Percentiles rank a stretch among this genome's conserved stretches.
Evolutionary conservation across 345 rosid species (phyloP).

Genomic region (Eucalyptus victrix): DNA sequence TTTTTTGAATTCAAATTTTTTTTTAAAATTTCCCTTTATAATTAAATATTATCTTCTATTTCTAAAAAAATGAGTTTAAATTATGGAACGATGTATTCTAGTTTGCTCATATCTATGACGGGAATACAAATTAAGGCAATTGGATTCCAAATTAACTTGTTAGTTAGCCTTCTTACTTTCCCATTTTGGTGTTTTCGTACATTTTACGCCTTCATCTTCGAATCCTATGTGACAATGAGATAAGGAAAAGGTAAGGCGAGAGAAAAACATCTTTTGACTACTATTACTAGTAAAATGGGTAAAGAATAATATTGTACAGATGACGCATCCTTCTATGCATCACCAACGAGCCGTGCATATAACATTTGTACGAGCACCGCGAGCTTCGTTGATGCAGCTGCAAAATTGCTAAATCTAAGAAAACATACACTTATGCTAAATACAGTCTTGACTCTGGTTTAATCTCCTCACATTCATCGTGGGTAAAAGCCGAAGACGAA

Average conservation of each 20-base stretch:
- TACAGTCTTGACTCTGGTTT: neutral
- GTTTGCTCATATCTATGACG: conserved; percentile 22
- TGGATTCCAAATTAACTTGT: conserved; percentile 42
- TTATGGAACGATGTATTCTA: neutral
- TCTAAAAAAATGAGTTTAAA: too few species aligned
- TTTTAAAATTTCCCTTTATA: too few species aligned
- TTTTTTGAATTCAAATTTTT: too few species aligned
- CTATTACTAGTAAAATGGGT: neutral
- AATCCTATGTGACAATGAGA: conserved; percentile 30
- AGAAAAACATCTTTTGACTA: neutral
- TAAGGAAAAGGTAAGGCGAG: neutral
- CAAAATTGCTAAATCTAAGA: neutral
- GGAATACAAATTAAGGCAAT: conserved; percentile 48
- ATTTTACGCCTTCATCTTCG: conserved; percentile 22
- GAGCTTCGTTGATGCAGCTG: neutral
- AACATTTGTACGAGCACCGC: neutral
- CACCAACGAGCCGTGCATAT: neutral
- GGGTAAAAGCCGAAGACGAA: neutral
- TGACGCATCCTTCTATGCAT: neutral
- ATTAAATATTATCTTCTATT: too few species aligned
- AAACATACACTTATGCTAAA: neutral
- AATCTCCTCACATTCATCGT: neutral
- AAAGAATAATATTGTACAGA: neutral
- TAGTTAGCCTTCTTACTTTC: conserved; percentile 24
- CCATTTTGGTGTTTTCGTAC: conserved; percentile 29